Base-by-base conservation (phyloP, 108 stramenopile genomes). In the Conticribra weissflogii region DNA sequence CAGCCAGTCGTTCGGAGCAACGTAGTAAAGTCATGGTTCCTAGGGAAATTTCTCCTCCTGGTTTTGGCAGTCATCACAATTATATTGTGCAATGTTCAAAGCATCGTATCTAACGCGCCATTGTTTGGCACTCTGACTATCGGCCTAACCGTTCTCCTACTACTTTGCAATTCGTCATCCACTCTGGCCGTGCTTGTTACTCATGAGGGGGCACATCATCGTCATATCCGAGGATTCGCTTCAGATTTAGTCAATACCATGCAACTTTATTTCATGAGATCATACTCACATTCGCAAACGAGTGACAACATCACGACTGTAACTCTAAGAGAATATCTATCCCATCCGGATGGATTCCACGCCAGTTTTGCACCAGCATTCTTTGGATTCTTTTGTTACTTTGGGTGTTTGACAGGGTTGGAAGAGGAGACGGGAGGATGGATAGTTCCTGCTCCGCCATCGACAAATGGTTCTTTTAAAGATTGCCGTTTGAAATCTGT, bases 331-430 rank as follows among this genome's bases (percentile, higher is more conserved):
- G 82, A 86, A 36, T 86, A 85, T 58, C 57, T 91, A 22, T 32
- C 72, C 25, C 59, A 87, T 54, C 60, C 69, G 0, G 74, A 76
- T 32, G 92, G 87, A n/a, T 84, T 88, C 61, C 79, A 87, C 55
- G 64, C 90, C 65, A 86, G 78, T 0, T 83, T 93, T 78, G 88
- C 87, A 32, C 92, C 92, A 0, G 82, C 92, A 8, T 93, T 93
- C 56, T 93, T 93, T 68, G 92, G 92, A 1, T 93, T 88, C 51
- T 90, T 87, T 59, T 88, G 84, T 5, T 93, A 90, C 50, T 93
- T 90, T 74, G 92, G 92, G 1, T 82, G 77, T 12, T 63, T 93
- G 58, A 68, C 78, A 0, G 88, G 84, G 9, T 75, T 87, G 61
- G 76, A 83, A 33, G 89, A 87, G 18, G 85, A 56, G 56, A 78